A percentile compares a stretch with the other conserved stretches of the same genome.
These are phyloP conservation scores for Ascochyta lentis DNA, from an alignment of 2,329 filamentous ascomycete species.

Conservation along the genomic window DNA sequence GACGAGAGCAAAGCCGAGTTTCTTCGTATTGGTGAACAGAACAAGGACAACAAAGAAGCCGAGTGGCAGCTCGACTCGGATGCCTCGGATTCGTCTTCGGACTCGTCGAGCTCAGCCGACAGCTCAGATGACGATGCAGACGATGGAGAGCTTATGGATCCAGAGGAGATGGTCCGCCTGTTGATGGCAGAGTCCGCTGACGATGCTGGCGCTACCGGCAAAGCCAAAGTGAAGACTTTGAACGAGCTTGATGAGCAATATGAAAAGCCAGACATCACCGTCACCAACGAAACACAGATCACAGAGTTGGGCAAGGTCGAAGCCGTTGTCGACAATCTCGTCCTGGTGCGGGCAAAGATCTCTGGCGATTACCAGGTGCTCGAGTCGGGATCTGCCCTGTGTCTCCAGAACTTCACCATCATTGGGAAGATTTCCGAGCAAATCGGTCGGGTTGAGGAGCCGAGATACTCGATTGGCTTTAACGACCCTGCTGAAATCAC, in stretches of 20 bases:
- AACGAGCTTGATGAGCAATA: conserved; percentile 71
- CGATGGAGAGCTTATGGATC: conserved; percentile 68
- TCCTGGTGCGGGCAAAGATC: conserved; percentile 78
- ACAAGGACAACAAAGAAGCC: conserved; percentile 62
- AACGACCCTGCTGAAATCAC: conserved; percentile 71
- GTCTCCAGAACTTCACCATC: conserved; percentile 74
- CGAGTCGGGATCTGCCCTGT: conserved; percentile 83
- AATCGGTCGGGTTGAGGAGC: conserved; percentile 83
- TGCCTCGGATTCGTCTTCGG: conserved; percentile 64
- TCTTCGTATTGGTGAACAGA: conserved; percentile 52
- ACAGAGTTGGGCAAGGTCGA: conserved; percentile 77
- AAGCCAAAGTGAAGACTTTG: conserved; percentile 72
- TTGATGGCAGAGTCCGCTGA: conserved; percentile 85
- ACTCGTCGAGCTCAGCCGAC: conserved; percentile 57
- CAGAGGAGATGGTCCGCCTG: conserved; percentile 83
- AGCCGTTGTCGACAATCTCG: conserved; percentile 76
- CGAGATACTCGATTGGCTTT: conserved; percentile 84
- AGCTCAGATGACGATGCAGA: conserved; percentile 69
- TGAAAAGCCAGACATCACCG: conserved; percentile 74
- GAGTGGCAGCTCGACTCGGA: conserved; percentile 80
- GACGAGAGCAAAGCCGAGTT: conserved; percentile 51
- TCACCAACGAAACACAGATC: conserved; percentile 79
- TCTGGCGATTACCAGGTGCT: conserved; percentile 85
- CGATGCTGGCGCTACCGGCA: conserved; percentile 73
- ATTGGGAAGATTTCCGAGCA: conserved; percentile 86